A percentile compares a stretch with the other conserved stretches of the same genome.
Conservation (phyloP, 2,329 filamentous ascomycete genomes). For the Diplodia mutila region DNA sequence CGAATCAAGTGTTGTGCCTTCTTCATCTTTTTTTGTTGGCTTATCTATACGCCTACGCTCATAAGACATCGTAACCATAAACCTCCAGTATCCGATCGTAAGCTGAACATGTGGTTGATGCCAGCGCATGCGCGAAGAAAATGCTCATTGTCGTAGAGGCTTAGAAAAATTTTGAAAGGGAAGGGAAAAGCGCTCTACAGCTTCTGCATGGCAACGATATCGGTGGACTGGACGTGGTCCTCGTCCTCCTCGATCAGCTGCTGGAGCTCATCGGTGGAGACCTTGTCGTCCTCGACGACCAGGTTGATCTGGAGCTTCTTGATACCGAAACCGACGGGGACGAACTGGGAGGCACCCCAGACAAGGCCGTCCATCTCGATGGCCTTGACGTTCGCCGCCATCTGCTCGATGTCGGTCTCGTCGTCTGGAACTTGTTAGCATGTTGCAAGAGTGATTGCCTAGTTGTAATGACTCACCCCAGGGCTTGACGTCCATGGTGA, state of each 20-base stretch:
- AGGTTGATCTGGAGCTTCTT: constrained; percentile 99
- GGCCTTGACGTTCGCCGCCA: constrained; percentile 78
- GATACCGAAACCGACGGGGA: constrained; percentile 94
- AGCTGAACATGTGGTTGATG: constrained; percentile 16
- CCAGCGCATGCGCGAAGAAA: constrained; percentile 23
- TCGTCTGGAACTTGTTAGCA: constrained; percentile 64
- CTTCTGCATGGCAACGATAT: constrained; percentile 64
- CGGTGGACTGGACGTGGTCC: constrained; percentile 94
- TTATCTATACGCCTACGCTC: constrained; percentile 25
- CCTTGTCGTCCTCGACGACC: constrained; percentile 95
- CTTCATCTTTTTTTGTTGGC: constrained; percentile 24
- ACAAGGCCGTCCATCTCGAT: constrained; percentile 94
- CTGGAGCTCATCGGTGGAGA: constrained; percentile 85
- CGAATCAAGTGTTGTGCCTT: constrained; percentile 5
- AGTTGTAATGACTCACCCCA: constrained; percentile 73
- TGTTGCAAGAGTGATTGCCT: neutral
- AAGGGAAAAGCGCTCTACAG: constrained; percentile 37
- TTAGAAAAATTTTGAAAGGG: constrained; percentile 12
- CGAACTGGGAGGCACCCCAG: constrained; percentile 90
- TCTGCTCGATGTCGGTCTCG: constrained; percentile 85
- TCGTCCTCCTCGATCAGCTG: constrained; percentile 83
- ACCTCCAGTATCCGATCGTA: constrained; percentile 15
- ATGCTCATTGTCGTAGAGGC: constrained; percentile 27
- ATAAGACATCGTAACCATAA: constrained; percentile 26
- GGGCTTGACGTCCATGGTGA: constrained; percentile 96